These are phyloP conservation scores for Mycena pura DNA, from an alignment of 768 basidiomycete species.

Conservation along the genomic window DNA sequence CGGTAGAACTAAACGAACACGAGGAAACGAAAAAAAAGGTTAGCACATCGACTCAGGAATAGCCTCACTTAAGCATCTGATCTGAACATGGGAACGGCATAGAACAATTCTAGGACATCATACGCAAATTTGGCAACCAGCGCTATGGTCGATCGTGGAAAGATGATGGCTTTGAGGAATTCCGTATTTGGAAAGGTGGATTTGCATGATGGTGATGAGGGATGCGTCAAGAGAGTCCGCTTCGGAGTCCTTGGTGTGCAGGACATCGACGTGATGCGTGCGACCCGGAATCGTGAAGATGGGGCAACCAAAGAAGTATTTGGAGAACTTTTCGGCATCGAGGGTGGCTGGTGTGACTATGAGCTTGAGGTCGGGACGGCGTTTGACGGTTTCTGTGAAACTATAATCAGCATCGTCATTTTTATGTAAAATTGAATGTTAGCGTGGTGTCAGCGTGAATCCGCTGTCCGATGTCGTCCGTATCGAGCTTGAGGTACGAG, in stretches of 20 bases:
- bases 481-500: too few species aligned
- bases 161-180: background rate
- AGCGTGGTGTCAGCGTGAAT: too few species aligned
- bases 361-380: conserved; percentile 23
- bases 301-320: conserved; percentile 51
- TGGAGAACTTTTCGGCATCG: background rate
- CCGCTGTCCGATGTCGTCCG: too few species aligned
- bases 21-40: too few species aligned
- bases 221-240: conserved; percentile 96
- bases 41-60: background rate
- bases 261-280: conserved; percentile 92
- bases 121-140: too few species aligned
- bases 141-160: too few species aligned
- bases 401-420: background rate
- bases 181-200: conserved; percentile 82
- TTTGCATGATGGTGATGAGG: conserved; percentile 98
- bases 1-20: too few species aligned
- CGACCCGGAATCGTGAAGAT: conserved; percentile 99
- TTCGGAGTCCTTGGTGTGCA: conserved; percentile 99
- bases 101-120: too few species aligned
- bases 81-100: too few species aligned
- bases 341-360: background rate
- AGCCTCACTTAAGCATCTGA: too few species aligned
- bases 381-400: conserved; percentile 52
- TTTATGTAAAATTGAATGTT: too few species aligned